Base-by-base conservation (phyloP, 1,139 yeast genomes). In the Hemisphaericaspora lyxosophila region DNA sequence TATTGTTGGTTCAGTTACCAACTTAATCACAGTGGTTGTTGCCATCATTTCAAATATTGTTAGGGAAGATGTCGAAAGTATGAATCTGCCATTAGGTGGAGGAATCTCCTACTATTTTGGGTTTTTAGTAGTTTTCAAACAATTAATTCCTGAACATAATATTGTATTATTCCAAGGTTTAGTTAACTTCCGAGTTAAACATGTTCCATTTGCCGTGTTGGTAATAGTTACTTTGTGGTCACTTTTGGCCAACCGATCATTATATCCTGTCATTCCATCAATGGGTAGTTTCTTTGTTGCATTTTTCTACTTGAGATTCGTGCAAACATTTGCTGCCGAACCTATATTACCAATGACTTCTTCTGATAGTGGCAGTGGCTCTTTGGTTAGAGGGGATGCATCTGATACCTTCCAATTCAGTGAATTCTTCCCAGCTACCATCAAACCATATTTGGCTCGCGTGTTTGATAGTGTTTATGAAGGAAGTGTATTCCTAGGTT, bases 81-180 rank as follows among this genome's bases (percentile, higher is more conserved):
- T 73, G 68, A 64, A 63, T 40, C 58, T 58, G 38, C 76, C 84
- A 4, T 62, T 83, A 36, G 85, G 86, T 40, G 97, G 96, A 0
- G 82, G 88, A 15, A 74, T 80, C 30, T 80, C 88, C 1, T 65
- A 87, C 42, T 71, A 85, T 45, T 69, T 86, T 54, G 92, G 88
- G 3, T 84, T 86, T 49, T 64, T 89, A 42, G 95, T 90, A 25
- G 94, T 89, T 7, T 78, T 88, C 57, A 89, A 88, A 60, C 97
- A 90, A 60, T 68, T 87, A 49, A 80, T 86, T 23, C 97, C 97
- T 5, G 97, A 90, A 56, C 95, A 88, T 54, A 82, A 87, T 39
- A 74, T 88, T 39, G 77, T 78, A 19, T 62, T 89, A 29, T 80
- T 85, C 54, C 73, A 78, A 40, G 82, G 88, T 0, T 56, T 73